Base-by-base conservation (phyloP, 1,139 yeast species). In the Pichia sp. region DNA sequence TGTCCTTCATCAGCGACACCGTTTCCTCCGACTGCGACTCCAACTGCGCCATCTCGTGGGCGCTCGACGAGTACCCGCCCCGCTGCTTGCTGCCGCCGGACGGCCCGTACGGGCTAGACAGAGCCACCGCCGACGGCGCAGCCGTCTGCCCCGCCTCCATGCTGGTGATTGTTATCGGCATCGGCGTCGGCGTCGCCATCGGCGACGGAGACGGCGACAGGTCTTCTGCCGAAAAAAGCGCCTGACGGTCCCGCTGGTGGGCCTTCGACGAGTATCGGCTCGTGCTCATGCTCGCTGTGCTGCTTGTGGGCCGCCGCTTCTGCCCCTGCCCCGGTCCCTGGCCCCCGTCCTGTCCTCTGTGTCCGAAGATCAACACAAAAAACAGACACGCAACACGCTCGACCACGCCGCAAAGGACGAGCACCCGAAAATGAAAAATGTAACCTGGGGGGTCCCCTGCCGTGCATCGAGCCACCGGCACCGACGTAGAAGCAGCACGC, bases 1-100 rank as follows among this genome's bases (percentile, higher is more conserved):
- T 88, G 54, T 82, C 80, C 48, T 84, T 78, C 84, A 92, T 85
- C 15, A 78, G 70, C 52, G 82, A 82, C 67, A 87, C 71, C 57
- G 89, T 90, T 45, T 86, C 90, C 59, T 89, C 89, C 63, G 86
- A 86, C 67, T 92, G 97, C 13, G 90, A 80, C 67, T 92, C 98
- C 52, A 90, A 72, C 56, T 78, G 79, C 49, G 90, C 82, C 74
- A 85, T 75, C 64, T 84, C 77, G 57, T 82, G 77, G 53, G 88
- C 80, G 59, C 80, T 80, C 30, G 54, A 40, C 4, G 59, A 57
- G 40, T 50, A 54, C 34, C 38, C 38, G 13, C 23, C 5, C 13
- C 19, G 44, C 8, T 16, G 53, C 49, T 30, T 36, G 16, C 30
- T 31, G 31, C 62, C 75, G 60, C 80, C 81, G 29, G 29, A 26